Conservation (phyloP, 2,329 filamentous ascomycete species). For the Exophiala alcalophila region DNA sequence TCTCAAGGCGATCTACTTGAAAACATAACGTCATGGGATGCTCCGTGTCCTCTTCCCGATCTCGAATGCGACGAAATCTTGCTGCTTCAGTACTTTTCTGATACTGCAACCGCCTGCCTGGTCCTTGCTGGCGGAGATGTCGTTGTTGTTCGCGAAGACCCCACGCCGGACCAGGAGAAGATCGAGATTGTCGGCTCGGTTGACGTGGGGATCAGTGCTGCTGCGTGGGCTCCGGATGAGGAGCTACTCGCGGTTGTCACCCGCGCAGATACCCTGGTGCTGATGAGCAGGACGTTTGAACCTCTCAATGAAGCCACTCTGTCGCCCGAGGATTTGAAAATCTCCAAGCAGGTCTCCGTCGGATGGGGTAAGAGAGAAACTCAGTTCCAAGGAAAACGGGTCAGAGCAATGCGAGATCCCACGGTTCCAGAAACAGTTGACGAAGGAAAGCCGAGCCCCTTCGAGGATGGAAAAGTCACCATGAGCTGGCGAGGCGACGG, state of each 20-base stretch:
- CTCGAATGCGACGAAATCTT: conserved; percentile 72
- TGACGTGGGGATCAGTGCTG: conserved; percentile 84
- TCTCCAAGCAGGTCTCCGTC: conserved; percentile 92
- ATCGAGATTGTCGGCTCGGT: conserved; percentile 96
- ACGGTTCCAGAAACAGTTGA: conserved; percentile 93
- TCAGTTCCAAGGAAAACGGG: conserved; percentile 90
- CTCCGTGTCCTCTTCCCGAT: conserved; percentile 73
- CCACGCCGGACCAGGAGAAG: conserved; percentile 64
- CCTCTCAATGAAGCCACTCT: conserved; percentile 73
- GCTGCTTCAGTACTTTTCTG: conserved; percentile 79
- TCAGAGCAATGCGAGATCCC: conserved; percentile 81
- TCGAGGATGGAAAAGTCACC: conserved; percentile 68
- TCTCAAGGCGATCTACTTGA: conserved; percentile 37
- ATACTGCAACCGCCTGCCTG: conserved; percentile 72
- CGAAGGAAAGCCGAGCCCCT: conserved; percentile 68
- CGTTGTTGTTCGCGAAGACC: conserved; percentile 73
- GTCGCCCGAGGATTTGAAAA: conserved; percentile 71
- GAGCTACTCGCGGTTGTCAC: conserved; percentile 84
- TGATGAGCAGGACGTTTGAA: conserved; percentile 92
- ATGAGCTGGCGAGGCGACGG: conserved; percentile 96
- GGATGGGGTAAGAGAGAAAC: conserved; percentile 99
- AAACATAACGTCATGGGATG: conserved; percentile 81
- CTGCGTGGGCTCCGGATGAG: conserved; percentile 92
- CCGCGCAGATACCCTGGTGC: conserved; percentile 71
- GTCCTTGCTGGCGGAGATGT: conserved; percentile 90